Percentiles rank a stretch among this genome's conserved stretches.
Evolutionary conservation across 2,329 filamentous ascomycete genomes (phyloP).

Genomic region (Bipolaris cookei): DNA sequence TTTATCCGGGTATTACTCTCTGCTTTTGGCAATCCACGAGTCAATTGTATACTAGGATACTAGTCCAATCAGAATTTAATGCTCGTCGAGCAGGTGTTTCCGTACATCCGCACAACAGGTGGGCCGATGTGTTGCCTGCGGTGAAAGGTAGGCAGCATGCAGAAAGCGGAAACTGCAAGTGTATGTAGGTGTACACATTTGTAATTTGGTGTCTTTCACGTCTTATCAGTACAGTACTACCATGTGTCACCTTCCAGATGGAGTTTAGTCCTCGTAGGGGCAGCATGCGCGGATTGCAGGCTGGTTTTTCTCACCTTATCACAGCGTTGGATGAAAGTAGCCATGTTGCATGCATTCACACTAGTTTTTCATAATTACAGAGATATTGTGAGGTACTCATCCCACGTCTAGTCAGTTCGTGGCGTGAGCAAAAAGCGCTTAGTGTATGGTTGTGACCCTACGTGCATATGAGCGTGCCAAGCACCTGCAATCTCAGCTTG

Average conservation of each 20-base stretch:
- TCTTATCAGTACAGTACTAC: not conserved
- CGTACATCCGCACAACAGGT: not conserved
- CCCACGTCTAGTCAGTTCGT: not conserved
- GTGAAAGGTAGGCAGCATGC: not conserved
- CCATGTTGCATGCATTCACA: not conserved
- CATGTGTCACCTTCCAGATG: not conserved
- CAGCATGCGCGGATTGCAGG: not conserved
- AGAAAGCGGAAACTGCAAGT: slow-evolving; percentile 5
- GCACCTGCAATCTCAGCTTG: not conserved
- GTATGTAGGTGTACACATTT: slow-evolving; percentile 1
- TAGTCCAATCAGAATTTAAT: not conserved
- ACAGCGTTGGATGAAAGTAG: not conserved
- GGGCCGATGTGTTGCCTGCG: not conserved
- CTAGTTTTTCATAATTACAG: not conserved
- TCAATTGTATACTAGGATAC: not conserved
- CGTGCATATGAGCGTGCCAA: not conserved
- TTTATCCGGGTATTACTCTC: not conserved
- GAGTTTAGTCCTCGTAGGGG: not conserved
- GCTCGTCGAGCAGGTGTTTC: not conserved
- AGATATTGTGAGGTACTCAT: not conserved
- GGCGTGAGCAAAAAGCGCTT: not conserved
- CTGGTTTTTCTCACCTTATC: not conserved
- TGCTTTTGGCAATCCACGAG: not conserved
- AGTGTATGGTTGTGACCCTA: not conserved
- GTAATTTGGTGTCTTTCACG: not conserved